Evolutionary conservation across 176 grass and related monocot genomes (phyloP), one percentile per base, ranked within the genome.

Genomic region (Thinopyrum elongatum): DNA sequence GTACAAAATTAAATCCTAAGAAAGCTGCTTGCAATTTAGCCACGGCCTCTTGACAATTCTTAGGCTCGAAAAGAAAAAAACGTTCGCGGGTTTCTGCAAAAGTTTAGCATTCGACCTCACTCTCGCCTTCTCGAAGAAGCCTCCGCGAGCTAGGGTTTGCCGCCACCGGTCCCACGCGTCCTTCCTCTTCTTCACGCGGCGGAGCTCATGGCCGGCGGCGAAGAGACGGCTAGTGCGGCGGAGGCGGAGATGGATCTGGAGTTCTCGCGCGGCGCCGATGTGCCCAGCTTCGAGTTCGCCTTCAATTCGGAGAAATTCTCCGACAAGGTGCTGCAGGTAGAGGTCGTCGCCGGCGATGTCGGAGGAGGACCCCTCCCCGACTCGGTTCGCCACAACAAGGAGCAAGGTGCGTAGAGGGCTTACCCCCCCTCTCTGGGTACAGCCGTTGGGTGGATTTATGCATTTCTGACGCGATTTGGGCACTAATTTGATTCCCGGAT

Each of bases 251-350:
- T 94, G 89, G 94, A 92, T 42, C 92, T 90, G 63, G 94, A 92
- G 85, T 97, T 90, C 85, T 78, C 87, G 38, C 66, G 83, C 59
- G 84, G 79, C 65, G 80, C 64, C 74, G 90, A 72, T 51, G 87
- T 86, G 4, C 90, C 77, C 41, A 94, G 49, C 76, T 97, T 94
- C 28, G 92, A 94, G 80, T 97, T 97, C 81, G 92, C 92, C 26
- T 97, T 94, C 86, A 94, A 97, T 85, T 94, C 85, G 34, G 88
- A 89, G 66, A 94, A 91, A 63, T 94, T 97, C 90, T 97, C 92
- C 14, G 92, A 97, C 77, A 74, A 92, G 74, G 88, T 87, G 64
- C 77, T 97, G 36, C 88, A 84, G 83, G 87, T 97, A 90, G 95
- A 97, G 86, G 87, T 94, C 73, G 80, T 91, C 38, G 34, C 83